A percentile compares a stretch with the other conserved stretches of the same genome.
phyloP scores from a whole-genome alignment of 192 early-diverging fungal species.

The Chytriomyces hyalinus region DNA sequence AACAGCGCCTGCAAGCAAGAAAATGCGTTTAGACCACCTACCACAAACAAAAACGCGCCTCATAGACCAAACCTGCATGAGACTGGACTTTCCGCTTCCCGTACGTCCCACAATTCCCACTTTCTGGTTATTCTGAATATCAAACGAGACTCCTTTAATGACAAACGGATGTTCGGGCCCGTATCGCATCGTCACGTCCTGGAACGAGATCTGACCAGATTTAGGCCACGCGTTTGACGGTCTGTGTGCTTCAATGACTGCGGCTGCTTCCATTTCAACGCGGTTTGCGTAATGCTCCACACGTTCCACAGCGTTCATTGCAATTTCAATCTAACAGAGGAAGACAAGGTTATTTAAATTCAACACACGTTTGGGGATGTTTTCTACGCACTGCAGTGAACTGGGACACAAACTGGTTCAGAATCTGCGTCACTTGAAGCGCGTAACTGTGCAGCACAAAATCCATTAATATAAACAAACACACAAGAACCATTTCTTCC shows the following conservation, averaged over 20 bases:
- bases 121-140: slow-evolving; percentile 45
- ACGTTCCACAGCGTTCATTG: slow-evolving; percentile 62
- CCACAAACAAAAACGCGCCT: background rate
- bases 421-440: slow-evolving; percentile 73
- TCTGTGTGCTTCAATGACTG: slow-evolving; percentile 11
- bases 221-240: slow-evolving; percentile 52
- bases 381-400: slow-evolving; percentile 54
- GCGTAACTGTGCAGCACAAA: slow-evolving; percentile 60
- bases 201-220: slow-evolving; percentile 50
- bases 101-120: slow-evolving; percentile 57
- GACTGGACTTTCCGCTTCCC: slow-evolving; percentile 37
- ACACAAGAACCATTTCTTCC: slow-evolving; percentile 56
- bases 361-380: slow-evolving; percentile 9
- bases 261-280: slow-evolving; percentile 46
- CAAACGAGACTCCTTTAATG: slow-evolving; percentile 45
- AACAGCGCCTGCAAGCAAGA: slow-evolving; percentile 26
- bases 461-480: slow-evolving; percentile 46
- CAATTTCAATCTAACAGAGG: slow-evolving; percentile 50
- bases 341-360: slow-evolving; percentile 2
- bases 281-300: slow-evolving; percentile 47
- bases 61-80: slow-evolving; percentile 27
- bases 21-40: background rate
- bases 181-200: slow-evolving; percentile 52
- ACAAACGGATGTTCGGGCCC: slow-evolving; percentile 52
- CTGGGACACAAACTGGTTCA: slow-evolving; percentile 81